Conservation (phyloP, 139 green algal species). For the Coccomyxa sp. region DNA sequence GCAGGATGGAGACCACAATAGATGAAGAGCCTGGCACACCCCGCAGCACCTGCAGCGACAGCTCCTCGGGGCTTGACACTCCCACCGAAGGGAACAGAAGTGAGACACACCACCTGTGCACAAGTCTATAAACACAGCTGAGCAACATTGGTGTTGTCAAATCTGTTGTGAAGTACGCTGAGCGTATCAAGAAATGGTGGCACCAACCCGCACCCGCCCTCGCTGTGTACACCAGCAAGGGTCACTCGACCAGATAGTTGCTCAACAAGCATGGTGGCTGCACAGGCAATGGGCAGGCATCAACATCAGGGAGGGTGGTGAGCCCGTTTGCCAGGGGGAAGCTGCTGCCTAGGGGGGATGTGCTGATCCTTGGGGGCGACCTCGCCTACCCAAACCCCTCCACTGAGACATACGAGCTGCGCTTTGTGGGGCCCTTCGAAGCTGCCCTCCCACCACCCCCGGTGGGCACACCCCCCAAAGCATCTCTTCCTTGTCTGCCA, state of each 20-base stretch:
- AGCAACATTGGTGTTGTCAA: too few relatives aligned
- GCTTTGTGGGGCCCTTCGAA: constrained; percentile 77
- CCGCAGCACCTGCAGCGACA: constrained; percentile 4
- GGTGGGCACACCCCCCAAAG: constrained; percentile 31
- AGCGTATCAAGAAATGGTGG: too few relatives aligned
- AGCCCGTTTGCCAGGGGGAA: too few relatives aligned
- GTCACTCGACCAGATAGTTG: too few relatives aligned
- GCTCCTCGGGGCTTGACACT: constrained; percentile 18
- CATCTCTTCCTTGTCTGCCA: neutral
- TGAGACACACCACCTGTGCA: too few relatives aligned
- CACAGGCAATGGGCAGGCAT: too few relatives aligned
- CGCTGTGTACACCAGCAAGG: too few relatives aligned
- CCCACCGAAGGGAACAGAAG: neutral
- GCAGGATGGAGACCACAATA: neutral
- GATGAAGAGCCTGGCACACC: neutral
- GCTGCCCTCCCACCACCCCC: constrained; percentile 72
- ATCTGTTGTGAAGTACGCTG: too few relatives aligned
- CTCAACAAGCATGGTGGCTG: too few relatives aligned
- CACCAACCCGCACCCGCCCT: too few relatives aligned
- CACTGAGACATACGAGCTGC: constrained; percentile 71
- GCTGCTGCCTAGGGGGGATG: constrained; percentile 53
- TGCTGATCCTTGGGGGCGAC: constrained; percentile 80
- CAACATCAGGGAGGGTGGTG: too few relatives aligned
- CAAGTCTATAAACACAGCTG: too few relatives aligned
- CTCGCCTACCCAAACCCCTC: constrained; percentile 84